Evolutionary conservation across 2,329 filamentous ascomycete species (phyloP).

Genomic region (Beauveria sp.): DNA sequence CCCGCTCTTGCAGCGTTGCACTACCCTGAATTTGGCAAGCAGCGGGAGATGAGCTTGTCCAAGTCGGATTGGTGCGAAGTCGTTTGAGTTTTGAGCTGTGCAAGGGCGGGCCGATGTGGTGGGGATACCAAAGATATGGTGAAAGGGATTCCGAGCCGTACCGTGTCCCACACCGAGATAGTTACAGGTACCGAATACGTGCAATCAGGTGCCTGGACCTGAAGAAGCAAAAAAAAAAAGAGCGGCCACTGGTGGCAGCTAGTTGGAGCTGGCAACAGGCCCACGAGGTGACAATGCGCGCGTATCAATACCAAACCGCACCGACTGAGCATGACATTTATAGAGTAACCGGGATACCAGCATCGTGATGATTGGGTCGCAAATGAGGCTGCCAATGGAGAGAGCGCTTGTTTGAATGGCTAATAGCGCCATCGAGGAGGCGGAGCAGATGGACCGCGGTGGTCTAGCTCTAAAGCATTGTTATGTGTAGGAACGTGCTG

Average conservation of each 20-base stretch:
- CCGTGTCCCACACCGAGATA: constrained; percentile 13
- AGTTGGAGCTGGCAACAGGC: background rate
- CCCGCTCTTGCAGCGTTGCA: background rate
- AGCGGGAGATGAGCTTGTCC: background rate
- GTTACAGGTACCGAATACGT: background rate
- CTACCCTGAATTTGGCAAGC: constrained; percentile 4
- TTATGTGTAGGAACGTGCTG: background rate
- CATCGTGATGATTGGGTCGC: background rate
- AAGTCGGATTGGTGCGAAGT: background rate
- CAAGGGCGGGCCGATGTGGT: constrained; percentile 10
- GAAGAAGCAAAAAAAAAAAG: background rate
- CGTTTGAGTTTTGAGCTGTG: constrained; percentile 3
- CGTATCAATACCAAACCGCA: background rate
- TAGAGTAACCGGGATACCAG: background rate
- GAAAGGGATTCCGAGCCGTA: constrained; percentile 15
- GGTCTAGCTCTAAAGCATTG: background rate
- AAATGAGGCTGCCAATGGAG: background rate
- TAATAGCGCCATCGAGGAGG: background rate
- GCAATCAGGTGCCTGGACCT: background rate
- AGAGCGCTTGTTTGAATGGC: background rate
- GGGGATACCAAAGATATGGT: constrained; percentile 4
- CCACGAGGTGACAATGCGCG: background rate
- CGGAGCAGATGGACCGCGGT: background rate
- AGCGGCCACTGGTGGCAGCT: background rate
- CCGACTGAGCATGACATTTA: background rate